Base-by-base conservation (phyloP, 2,329 filamentous ascomycete species). In the Cordyceps fumosorosea region DNA sequence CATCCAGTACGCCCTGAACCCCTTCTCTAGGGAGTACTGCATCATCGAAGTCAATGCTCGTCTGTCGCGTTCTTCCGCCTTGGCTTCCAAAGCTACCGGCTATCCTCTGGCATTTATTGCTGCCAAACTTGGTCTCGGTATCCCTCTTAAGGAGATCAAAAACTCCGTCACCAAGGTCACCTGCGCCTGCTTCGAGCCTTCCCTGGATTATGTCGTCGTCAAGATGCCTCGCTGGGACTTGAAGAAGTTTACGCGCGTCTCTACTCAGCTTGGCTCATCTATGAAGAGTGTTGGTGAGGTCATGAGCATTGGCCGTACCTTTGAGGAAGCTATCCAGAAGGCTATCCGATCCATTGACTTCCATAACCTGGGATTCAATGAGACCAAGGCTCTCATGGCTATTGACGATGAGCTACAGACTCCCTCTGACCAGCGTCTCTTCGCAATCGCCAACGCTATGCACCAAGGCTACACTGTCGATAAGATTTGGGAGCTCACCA, bases 221-320 rank as follows among this genome's bases (percentile, higher is more conserved):
- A 99, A 99, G 85, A 98, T 99, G 80, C 95, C 95, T 53, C 86
- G 95, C 69, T 99, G 95, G 95, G 95, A 99, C 78, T 78, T 99
- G 72, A 98, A 98, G 83, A 99, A 99, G 79, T 99, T 99, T 77
- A 96, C 91, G 32, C 88, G 95, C 67, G 95, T 98, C 24, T 98
- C 93, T 4, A 98, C 93, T 1, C 89, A 96, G 72, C 88, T 99
- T 26, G 93, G 93, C 34, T 98, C 95, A 3, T 96, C 93, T 14
- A 99, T 99, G 95, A 99, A 98, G 88, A 96, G 91, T 84, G 93
- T 99, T 59, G 95, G 95, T 72, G 95, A 99, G 75, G 95, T 99
- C 67, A 98, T 99, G 95, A 93, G 90, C 71, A 97, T 99, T 68
- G 95, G 95, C 62, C 83, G 95, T 67, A 96, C 90, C 0, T 99